phyloP scores from a whole-genome alignment of 2,329 filamentous ascomycete genomes.

The Apiospora malaysiana region DNA sequence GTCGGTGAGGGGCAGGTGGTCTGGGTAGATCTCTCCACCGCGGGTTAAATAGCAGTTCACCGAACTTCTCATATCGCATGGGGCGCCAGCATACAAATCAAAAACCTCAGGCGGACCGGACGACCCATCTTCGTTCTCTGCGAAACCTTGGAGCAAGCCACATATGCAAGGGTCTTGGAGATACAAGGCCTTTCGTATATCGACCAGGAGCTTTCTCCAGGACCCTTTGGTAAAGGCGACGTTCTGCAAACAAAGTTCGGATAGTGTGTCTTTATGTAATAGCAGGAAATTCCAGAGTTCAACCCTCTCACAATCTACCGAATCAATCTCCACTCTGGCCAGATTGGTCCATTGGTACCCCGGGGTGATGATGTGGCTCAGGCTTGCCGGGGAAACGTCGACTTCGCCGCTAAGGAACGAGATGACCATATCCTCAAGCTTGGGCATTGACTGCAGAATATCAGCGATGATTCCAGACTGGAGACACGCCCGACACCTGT shows the following conservation, averaged over 20 bases:
- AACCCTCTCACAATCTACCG: background rate
- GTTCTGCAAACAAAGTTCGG: background rate
- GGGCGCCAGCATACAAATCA: background rate
- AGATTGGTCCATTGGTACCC: constrained; percentile 7
- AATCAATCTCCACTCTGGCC: background rate
- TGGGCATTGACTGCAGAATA: background rate
- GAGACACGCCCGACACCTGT: background rate
- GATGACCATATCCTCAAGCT: background rate
- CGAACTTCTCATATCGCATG: constrained; percentile 19
- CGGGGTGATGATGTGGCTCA: constrained; percentile 1
- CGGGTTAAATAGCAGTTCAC: background rate
- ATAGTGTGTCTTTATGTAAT: background rate
- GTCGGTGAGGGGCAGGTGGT: constrained; percentile 12
- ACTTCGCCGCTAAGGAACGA: background rate
- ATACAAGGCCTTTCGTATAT: background rate
- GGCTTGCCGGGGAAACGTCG: background rate
- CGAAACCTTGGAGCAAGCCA: background rate
- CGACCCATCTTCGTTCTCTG: background rate
- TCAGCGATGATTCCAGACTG: background rate
- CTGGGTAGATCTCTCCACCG: constrained; percentile 3
- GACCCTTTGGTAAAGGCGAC: constrained; percentile 2
- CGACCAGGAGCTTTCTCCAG: background rate
- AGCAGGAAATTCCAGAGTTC: constrained; percentile 9
- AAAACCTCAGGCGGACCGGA: background rate
- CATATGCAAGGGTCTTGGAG: background rate